These are phyloP conservation scores for Alternaria brassicae DNA, from an alignment of 2,329 filamentous ascomycete species.

Conservation along the genomic window DNA sequence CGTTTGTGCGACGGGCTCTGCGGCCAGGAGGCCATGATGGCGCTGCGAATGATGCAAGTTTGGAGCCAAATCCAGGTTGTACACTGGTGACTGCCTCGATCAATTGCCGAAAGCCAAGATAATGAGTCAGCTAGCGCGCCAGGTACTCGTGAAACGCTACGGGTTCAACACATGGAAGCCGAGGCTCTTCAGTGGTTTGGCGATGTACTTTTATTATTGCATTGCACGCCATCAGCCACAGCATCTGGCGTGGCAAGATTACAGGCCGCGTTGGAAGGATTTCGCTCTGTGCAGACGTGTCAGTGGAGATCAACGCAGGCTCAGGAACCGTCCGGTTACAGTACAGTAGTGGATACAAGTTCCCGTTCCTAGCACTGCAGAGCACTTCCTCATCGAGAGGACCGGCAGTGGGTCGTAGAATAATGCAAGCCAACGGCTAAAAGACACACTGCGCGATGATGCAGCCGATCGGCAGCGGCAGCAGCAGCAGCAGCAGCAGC, in stretches of 20 bases:
- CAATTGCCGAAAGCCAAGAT: constrained; percentile 10
- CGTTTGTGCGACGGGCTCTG: constrained; percentile 7
- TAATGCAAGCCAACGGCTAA: constrained; percentile 3
- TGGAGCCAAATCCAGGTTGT: not conserved
- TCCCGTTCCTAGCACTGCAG: not conserved
- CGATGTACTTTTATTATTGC: not conserved
- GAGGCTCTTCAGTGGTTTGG: not conserved
- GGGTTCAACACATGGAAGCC: not conserved
- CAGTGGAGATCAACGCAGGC: not conserved
- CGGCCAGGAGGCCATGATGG: not conserved
- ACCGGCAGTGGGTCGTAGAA: constrained; percentile 2
- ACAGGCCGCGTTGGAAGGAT: not conserved
- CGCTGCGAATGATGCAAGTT: not conserved
- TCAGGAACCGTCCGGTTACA: not conserved
- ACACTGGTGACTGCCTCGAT: not conserved
- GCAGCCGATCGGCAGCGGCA: not conserved
- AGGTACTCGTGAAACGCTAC: constrained; percentile 3
- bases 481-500: not conserved
- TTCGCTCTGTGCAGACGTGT: not conserved
- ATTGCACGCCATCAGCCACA: not conserved
- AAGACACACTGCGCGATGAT: constrained; percentile 1
- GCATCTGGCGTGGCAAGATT: not conserved
- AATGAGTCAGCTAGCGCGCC: constrained; percentile 5
- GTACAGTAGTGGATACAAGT: constrained; percentile 6
- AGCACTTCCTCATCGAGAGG: constrained; percentile 3